Base-by-base conservation (phyloP, 1,139 yeast genomes). In the Yamadazyma triangularis region DNA sequence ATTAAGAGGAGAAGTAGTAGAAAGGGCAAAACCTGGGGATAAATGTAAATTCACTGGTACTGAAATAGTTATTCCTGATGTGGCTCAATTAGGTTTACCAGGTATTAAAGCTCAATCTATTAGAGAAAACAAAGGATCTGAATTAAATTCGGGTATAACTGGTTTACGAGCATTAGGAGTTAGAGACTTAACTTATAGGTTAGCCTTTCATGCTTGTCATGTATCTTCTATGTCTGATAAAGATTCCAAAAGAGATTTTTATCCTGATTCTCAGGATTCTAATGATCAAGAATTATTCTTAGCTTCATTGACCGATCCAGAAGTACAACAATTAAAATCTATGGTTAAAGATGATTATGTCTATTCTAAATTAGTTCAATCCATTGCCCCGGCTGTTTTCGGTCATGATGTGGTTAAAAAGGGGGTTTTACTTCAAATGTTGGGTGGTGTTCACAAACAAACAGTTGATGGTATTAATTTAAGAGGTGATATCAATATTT, bases 11-110 rank as follows among this genome's bases (percentile, higher is more conserved):
- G 97, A 91, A 47, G 73, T 88, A 31, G 98, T 93, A 7, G 99
- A 91, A 55, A 73, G 89, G 43, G 97, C 97, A 3, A 93, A 91
- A 57, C 97, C 99, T 1, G 99, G 99, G 43, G 98, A 91, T 56
- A 85, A 88, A 55, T 87, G 96, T 61, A 78, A 79, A 44, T 89
- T 93, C 56, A 87, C 96, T 0, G 99, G 99, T 29, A 84, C 96
- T 1, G 94, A 88, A 51, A 88, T 93, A 38, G 98, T 91, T 10
- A 78, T 91, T 15, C 99, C 99, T 1, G 98, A 91, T 60, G 84
- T 93, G 8, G 70, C 95, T 2, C 98, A 93, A 58, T 69, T 91
- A 33, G 96, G 97, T n/a, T 66, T 93, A 27, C 98, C 98, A 0
- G 99, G 99, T 38, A 79, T 91, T 13, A 91, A 88, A 52, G 93